Base-by-base conservation (phyloP, 371 early-diverging fungal genomes). In the Apophysomyces sp. region DNA sequence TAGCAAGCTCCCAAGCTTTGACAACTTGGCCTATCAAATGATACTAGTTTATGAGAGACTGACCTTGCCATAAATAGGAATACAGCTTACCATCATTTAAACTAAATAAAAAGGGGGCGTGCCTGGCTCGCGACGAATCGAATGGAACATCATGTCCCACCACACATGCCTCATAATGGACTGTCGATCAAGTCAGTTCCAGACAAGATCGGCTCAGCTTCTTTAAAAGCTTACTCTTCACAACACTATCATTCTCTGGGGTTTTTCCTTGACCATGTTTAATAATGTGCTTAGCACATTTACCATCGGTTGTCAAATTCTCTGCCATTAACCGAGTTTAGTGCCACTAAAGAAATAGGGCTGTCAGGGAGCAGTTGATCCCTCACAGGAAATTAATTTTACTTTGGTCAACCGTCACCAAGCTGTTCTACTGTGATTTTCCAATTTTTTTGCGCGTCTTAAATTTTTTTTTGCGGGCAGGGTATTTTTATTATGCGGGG, bases 1-100 rank as follows among this genome's bases (percentile, higher is more conserved):
- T 74, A 55, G 78, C 84, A 18, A 79, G 53, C 37, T 87, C 87
- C 83, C 82, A 85, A 56, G 79, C 84, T 54, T 82, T 57, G 56
- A 86, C 78, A 1, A 86, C 85, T 60, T 83, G 66, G 11, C 68
- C 81, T 81, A 62, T 5, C 2, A 41, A 18, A 31, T 24, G 24
- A 3, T 52, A n/a, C n/a, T n/a, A n/a, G n/a, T n/a, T n/a, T n/a
- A n/a, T n/a, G n/a, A n/a, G 31, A 13, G 4, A 18, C 36, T 30
- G 5, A 26, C 0, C n/a, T n/a, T 9, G 26, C n/a, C 3, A 30
- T 30, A 41, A 9, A n/a, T n/a, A n/a, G n/a, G 15, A 36, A 32
- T 26, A 6, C 44, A 13, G 26, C 32, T 39, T 53, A 68, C 69
- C 65, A 24, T 27, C 52, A 15, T 58, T 12, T 11, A 68, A 34